Conservation (phyloP, 1,139 yeast species). For the Lodderomyces pseudojiufengensis region DNA sequence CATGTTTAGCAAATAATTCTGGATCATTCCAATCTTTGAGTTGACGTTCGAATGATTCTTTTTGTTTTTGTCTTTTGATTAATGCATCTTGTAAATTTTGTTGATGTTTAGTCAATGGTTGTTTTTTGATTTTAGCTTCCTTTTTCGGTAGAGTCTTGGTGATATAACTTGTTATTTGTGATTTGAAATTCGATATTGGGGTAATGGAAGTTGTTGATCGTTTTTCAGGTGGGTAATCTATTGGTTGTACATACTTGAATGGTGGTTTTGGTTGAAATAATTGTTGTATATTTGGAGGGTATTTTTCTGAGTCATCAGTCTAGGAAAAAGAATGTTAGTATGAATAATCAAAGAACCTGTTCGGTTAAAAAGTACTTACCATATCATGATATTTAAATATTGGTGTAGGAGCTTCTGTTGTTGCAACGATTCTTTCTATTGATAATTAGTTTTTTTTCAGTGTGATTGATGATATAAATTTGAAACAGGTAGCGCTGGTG, state of each 20-base stretch:
- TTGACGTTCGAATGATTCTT: constrained; percentile 35
- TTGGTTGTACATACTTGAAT: constrained; percentile 48
- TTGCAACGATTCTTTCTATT: no score
- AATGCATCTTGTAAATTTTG: constrained; percentile 14
- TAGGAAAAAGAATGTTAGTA: constrained; percentile 11
- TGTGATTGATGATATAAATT: no score
- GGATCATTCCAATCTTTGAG: constrained; percentile 37
- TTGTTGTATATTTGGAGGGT: constrained; percentile 61
- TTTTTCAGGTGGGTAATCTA: constrained; percentile 50
- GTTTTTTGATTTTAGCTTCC: constrained; percentile 4
- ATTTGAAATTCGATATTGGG: constrained; percentile 46
- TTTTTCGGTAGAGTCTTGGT: constrained; percentile 16
- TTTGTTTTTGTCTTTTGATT: constrained; percentile 23
- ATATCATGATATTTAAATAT: no score
- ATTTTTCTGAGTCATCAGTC: constrained; percentile 38
- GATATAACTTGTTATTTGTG: constrained; percentile 29
- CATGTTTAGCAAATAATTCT: constrained; percentile 51
- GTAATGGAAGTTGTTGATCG: constrained; percentile 50
- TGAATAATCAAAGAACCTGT: background rate
- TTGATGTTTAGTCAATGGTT: constrained; percentile 11
- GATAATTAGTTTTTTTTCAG: no score
- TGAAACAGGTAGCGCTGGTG: no score
- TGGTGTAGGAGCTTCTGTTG: no score
- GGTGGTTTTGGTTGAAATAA: constrained; percentile 73
- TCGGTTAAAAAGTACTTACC: no score